A percentile compares a stretch with the other conserved stretches of the same genome.
phyloP scores from a whole-genome alignment of 2,329 filamentous ascomycete species.

The Colletotrichum simmondsii region DNA sequence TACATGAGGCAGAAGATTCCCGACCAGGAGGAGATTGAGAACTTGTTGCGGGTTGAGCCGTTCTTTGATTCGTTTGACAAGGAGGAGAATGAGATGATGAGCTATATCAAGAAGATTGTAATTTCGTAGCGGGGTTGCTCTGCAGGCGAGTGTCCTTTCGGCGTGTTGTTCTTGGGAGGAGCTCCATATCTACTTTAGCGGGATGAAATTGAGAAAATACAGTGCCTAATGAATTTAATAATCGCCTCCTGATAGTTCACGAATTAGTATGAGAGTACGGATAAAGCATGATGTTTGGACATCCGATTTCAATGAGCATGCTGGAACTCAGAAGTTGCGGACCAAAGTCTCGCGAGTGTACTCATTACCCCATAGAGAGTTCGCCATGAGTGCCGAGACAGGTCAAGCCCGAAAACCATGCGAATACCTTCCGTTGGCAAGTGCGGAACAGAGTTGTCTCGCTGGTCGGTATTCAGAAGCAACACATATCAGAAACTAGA shows the following conservation, averaged over 20 bases:
- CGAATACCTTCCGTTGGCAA: neutral
- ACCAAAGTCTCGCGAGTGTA: neutral
- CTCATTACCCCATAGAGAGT: neutral
- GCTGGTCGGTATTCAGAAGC: neutral
- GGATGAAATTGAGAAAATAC: neutral
- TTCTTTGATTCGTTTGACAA: slow-evolving; percentile 1
- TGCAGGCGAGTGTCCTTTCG: neutral
- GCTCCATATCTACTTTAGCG: neutral
- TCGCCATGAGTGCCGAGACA: neutral
- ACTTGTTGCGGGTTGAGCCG: neutral
- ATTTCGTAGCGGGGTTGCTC: neutral
- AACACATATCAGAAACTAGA: neutral
- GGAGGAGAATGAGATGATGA: neutral
- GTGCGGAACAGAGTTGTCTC: neutral
- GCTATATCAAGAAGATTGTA: slow-evolving; percentile 7
- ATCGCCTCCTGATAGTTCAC: no score
- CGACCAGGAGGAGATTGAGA: neutral
- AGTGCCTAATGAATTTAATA: neutral
- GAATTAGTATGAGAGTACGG: no score
- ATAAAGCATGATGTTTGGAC: no score
- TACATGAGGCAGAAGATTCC: neutral
- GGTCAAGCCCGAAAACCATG: neutral
- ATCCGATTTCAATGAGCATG: no score
- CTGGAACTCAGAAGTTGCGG: no score
- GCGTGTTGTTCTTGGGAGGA: neutral